These are phyloP conservation scores for Rhodotorula babjevae DNA, from an alignment of 768 basidiomycete genomes.

Conservation along the genomic window DNA sequence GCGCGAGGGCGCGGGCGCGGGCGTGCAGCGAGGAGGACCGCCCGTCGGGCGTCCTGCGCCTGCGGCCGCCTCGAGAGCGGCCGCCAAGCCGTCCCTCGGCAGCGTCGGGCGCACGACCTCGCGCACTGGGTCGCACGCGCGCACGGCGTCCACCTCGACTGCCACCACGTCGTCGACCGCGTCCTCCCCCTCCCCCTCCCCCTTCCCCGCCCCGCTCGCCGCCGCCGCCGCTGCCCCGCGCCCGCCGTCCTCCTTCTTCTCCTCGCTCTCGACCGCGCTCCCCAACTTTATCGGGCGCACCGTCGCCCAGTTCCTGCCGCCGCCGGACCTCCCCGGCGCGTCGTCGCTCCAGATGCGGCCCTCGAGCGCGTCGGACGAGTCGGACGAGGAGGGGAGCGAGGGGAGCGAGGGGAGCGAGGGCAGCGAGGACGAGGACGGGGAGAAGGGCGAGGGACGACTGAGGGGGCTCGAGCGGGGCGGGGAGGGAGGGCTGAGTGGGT, in stretches of 20 bases:
- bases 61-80: no score
- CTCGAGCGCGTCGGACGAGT: background rate
- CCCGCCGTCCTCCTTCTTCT: conserved; percentile 1
- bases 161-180: background rate
- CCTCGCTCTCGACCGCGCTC: conserved; percentile 11
- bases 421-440: background rate
- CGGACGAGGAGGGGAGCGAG: background rate
- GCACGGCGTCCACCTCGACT: background rate
- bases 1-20: no score
- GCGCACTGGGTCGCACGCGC: no score
- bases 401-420: background rate
- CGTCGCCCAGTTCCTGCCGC: background rate
- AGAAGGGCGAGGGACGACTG: no score
- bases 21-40: no score
- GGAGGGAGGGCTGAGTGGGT: no score
- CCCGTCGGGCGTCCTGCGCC: no score
- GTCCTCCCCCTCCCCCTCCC: background rate
- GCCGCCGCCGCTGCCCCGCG: background rate
- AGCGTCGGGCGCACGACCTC: no score
- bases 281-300: background rate
- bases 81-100: no score
- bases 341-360: background rate
- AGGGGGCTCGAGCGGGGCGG: no score
- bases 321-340: background rate
- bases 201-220: no score